phyloP scores from a whole-genome alignment of 495 filamentous ascomycete genomes.

The Tuber brumale region DNA sequence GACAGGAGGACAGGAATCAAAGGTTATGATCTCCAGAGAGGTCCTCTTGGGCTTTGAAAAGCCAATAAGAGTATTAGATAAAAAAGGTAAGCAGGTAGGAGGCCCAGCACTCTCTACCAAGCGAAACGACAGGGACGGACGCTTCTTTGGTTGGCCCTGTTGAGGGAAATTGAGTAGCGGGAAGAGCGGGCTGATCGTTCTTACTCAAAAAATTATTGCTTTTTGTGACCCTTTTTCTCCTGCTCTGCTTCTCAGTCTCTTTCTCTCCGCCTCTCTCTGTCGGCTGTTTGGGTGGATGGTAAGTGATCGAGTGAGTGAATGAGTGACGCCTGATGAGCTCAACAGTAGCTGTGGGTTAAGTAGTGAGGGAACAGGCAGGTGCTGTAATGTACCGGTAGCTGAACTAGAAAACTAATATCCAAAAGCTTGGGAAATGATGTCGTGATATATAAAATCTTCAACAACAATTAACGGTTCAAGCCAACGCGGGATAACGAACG shows the following conservation, averaged over 20 bases:
- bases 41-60: constrained; percentile 19
- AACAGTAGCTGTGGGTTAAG: background rate
- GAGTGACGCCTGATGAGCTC: background rate
- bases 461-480: constrained; percentile 20
- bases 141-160: constrained; percentile 38
- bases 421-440: constrained; percentile 20
- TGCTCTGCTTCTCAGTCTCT: background rate
- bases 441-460: constrained; percentile 29
- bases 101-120: constrained; percentile 36
- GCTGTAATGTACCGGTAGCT: background rate
- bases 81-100: constrained; percentile 37
- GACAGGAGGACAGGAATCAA: background rate
- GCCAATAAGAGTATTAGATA: constrained; percentile 35
- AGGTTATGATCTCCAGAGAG: constrained; percentile 17
- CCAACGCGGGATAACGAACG: constrained; percentile 39
- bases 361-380: background rate
- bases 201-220: constrained; percentile 31
- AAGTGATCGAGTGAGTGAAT: background rate
- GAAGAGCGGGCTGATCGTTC: constrained; percentile 37
- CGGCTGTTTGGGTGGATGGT: background rate
- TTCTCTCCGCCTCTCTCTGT: constrained; percentile 12
- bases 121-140: constrained; percentile 42
- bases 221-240: constrained; percentile 14
- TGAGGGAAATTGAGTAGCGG: constrained; percentile 41
- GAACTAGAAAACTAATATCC: background rate